Conservation (phyloP, 352 stramenopile species). For the Globisporangium acanthophoron region DNA sequence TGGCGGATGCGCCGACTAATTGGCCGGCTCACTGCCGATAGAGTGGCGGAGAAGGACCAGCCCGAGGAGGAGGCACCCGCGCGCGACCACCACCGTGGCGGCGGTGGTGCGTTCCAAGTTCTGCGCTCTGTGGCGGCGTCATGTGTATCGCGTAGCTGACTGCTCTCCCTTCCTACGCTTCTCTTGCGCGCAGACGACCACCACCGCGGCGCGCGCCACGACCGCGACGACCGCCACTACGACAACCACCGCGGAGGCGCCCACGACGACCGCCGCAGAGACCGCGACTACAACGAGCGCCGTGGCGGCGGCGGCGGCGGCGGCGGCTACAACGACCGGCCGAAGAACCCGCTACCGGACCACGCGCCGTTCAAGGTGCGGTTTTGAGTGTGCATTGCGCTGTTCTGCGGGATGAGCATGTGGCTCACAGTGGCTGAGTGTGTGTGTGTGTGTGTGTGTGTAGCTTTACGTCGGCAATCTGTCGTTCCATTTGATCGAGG, state of each 20-base stretch:
- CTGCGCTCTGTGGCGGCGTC: neutral
- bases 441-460: neutral
- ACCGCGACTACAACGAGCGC: slow-evolving; percentile 9
- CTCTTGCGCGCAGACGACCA: slow-evolving; percentile 17
- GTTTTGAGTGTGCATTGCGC: neutral
- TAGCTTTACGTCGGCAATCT: slow-evolving; percentile 83
- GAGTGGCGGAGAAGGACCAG: slow-evolving; percentile 25
- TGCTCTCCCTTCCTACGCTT: neutral
- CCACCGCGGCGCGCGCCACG: slow-evolving; percentile 21
- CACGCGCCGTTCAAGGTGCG: slow-evolving; percentile 68
- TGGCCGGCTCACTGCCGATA: slow-evolving; percentile 1
- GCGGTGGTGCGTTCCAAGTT: neutral
- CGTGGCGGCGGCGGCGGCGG: slow-evolving; percentile 18
- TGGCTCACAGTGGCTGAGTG: neutral
- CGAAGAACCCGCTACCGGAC: slow-evolving; percentile 76
- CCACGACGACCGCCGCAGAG: slow-evolving; percentile 18
- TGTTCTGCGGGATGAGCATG: neutral
- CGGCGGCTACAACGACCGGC: slow-evolving; percentile 26
- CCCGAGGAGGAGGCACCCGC: slow-evolving; percentile 18
- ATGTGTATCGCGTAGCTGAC: neutral
- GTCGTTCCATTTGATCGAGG: slow-evolving; percentile 57
- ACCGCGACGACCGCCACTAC: slow-evolving; percentile 17
- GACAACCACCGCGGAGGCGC: slow-evolving; percentile 24
- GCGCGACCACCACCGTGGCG: slow-evolving; percentile 13
- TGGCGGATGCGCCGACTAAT: neutral